phyloP scores from a whole-genome alignment of 345 rosid genomes.

The Aquilaria malaccensis region DNA sequence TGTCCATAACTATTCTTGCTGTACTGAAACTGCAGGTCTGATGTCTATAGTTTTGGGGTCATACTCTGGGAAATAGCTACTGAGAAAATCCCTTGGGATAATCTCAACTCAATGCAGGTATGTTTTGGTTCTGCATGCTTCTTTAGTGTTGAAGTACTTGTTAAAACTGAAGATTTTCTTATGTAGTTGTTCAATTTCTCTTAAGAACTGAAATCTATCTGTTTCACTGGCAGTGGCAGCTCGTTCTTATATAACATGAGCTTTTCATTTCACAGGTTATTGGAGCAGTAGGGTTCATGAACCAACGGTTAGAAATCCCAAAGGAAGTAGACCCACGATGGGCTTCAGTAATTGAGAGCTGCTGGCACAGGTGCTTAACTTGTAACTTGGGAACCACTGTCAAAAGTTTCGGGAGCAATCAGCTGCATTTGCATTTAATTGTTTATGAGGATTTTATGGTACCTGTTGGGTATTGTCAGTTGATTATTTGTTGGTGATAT shows the following conservation, averaged over 20 bases:
- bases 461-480: too few relatives aligned
- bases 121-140: slow-evolving; percentile 11
- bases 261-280: slow-evolving; percentile 53
- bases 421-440: too few relatives aligned
- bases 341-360: slow-evolving; percentile 78
- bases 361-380: slow-evolving; percentile 77
- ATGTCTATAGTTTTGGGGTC: slow-evolving; percentile 91
- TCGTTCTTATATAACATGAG: neutral
- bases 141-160: slow-evolving; percentile 1
- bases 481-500: too few relatives aligned
- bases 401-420: too few relatives aligned
- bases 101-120: slow-evolving; percentile 96
- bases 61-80: slow-evolving; percentile 94
- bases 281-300: slow-evolving; percentile 98
- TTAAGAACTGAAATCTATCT: neutral
- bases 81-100: slow-evolving; percentile 97
- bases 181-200: too few relatives aligned
- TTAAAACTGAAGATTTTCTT: neutral
- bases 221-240: neutral
- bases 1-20: slow-evolving; percentile 10
- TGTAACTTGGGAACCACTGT: slow-evolving; percentile 34
- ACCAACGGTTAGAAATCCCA: slow-evolving; percentile 87
- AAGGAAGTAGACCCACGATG: slow-evolving; percentile 72
- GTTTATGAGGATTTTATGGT: too few relatives aligned
- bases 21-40: slow-evolving; percentile 53